Percentiles rank a stretch among this genome's conserved stretches.
phyloP scores from a whole-genome alignment of 2,329 filamentous ascomycete species.

The Ophiocordyceps camponoti-rufipedis region DNA sequence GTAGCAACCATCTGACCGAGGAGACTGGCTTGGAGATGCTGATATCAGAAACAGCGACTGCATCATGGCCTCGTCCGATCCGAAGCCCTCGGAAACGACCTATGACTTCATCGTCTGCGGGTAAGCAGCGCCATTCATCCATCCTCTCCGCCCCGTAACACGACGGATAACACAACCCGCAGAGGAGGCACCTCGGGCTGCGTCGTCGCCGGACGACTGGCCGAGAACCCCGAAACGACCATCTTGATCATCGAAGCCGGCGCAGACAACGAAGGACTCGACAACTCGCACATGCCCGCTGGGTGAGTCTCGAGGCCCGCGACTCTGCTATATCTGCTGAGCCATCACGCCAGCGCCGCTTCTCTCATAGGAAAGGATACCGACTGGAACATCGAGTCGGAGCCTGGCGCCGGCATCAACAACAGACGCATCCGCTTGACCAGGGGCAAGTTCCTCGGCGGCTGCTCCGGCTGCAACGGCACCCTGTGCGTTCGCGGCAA shows the following conservation, averaged over 20 bases:
- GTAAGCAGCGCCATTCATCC: conserved; percentile 6
- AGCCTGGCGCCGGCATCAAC: conserved; percentile 18
- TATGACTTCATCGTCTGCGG: conserved; percentile 18
- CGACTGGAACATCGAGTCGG: conserved; percentile 31
- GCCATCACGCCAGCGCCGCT: neutral
- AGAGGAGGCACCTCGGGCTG: conserved; percentile 18
- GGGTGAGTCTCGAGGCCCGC: conserved; percentile 14
- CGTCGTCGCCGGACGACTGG: conserved; percentile 17
- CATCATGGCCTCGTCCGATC: neutral
- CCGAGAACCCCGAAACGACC: conserved; percentile 12
- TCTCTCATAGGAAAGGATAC: conserved; percentile 22
- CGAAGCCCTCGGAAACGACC: neutral
- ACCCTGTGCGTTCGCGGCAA: conserved; percentile 29
- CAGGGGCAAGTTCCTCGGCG: conserved; percentile 29
- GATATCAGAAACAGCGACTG: neutral
- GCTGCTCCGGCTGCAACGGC: conserved; percentile 29
- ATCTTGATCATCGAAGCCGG: conserved; percentile 20
- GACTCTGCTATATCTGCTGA: neutral
- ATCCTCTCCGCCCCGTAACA: neutral
- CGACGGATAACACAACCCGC: neutral
- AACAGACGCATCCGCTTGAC: conserved; percentile 26
- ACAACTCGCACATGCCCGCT: conserved; percentile 31
- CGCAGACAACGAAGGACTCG: conserved; percentile 20
- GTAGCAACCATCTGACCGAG: neutral
- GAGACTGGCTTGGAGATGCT: neutral